Evolutionary conservation across 2,329 filamentous ascomycete species (phyloP).

Genomic region (Aspergillus fumigatus): DNA sequence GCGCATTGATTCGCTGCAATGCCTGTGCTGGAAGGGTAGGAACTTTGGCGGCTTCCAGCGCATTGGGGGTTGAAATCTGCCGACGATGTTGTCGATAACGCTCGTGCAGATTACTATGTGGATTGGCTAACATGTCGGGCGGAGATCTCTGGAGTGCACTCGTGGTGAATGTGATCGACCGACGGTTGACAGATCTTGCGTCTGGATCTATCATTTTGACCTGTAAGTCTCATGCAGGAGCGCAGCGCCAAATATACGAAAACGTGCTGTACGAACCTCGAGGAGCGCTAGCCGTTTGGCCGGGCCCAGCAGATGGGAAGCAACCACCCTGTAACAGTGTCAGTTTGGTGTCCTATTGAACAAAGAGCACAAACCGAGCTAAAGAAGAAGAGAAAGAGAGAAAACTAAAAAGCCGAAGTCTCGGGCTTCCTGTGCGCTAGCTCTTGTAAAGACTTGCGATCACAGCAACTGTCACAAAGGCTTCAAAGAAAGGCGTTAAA

Average conservation of each 20-base stretch:
- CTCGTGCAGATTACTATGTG: constrained; percentile 66
- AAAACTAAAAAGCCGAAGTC: not conserved
- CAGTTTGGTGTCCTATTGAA: constrained; percentile 44
- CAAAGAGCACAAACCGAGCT: constrained; percentile 23
- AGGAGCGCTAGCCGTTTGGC: constrained; percentile 77
- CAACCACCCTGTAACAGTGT: constrained; percentile 57
- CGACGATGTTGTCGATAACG: constrained; percentile 74
- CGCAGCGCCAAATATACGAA: constrained; percentile 6
- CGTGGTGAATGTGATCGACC: constrained; percentile 12
- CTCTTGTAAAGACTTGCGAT: constrained; percentile 3
- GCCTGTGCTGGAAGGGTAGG: constrained; percentile 55
- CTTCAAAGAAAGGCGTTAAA: constrained; percentile 6
- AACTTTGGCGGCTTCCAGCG: constrained; percentile 71
- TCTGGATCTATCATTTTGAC: constrained; percentile 5
- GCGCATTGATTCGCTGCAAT: constrained; percentile 54
- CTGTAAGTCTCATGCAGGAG: constrained; percentile 1
- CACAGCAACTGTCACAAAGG: not conserved
- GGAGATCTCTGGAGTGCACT: constrained; percentile 15
- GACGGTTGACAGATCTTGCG: constrained; percentile 41
- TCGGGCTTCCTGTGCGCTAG: constrained; percentile 1
- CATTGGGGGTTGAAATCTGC: constrained; percentile 79
- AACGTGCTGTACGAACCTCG: constrained; percentile 54
- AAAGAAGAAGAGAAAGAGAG: constrained; percentile 9
- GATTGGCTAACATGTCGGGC: constrained; percentile 72
- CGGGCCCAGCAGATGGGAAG: constrained; percentile 28